Evolutionary conservation across 2,329 filamentous ascomycete genomes (phyloP).

Genomic region (Aspergillus vadensis): DNA sequence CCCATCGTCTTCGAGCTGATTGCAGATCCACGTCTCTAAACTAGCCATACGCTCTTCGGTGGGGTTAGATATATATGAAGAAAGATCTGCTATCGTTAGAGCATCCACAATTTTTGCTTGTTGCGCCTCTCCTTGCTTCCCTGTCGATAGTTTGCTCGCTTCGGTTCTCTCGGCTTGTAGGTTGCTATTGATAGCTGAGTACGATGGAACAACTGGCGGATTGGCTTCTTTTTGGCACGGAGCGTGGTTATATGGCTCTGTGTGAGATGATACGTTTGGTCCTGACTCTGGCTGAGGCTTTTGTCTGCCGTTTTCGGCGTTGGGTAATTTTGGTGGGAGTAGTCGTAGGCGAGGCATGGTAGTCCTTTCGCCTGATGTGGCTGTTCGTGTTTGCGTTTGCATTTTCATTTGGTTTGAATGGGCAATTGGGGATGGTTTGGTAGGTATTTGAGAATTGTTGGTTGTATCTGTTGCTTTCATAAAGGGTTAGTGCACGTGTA

Average conservation of each 20-base stretch:
- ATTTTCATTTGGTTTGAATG: no score
- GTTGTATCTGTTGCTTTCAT: neutral
- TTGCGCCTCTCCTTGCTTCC: neutral
- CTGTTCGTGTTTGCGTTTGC: neutral
- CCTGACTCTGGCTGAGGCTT: no score
- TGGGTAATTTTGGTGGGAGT: neutral
- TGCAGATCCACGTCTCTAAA: conserved; percentile 46
- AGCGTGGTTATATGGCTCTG: neutral
- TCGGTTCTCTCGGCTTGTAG: neutral
- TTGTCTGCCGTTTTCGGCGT: neutral
- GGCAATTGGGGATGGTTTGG: neutral
- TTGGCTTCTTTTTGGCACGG: neutral
- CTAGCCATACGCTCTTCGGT: conserved; percentile 34
- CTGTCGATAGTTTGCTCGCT: neutral
- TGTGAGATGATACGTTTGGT: neutral
- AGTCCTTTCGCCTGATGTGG: neutral
- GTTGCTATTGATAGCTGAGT: neutral
- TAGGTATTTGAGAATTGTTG: neutral
- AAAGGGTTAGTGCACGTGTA: neutral
- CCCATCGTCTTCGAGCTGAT: conserved; percentile 43
- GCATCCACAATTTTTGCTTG: neutral
- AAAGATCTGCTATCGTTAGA: conserved; percentile 28
- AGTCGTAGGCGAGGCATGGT: neutral
- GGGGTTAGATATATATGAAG: conserved; percentile 34
- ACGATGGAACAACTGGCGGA: neutral